Evolutionary conservation across 192 early-diverging fungal genomes (phyloP).

Genomic region (Gigaspora rosea): DNA sequence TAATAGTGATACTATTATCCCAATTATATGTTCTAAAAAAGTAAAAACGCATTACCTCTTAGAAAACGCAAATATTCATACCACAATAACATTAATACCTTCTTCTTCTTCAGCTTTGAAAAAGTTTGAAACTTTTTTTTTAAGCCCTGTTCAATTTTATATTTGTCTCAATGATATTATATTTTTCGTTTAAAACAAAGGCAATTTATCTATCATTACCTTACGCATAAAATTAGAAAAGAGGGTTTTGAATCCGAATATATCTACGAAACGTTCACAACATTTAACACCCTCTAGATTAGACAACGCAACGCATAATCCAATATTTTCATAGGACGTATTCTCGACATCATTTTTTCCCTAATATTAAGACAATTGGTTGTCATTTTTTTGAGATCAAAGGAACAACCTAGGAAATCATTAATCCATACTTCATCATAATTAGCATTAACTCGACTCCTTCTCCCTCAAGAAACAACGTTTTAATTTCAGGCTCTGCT

Average conservation of each 20-base stretch:
- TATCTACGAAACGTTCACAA: conserved; percentile 81
- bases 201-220: conserved; percentile 32
- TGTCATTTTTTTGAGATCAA: neutral
- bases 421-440: conserved; percentile 68
- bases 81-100: conserved; percentile 39
- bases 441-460: conserved; percentile 92
- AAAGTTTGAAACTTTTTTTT: conserved; percentile 78
- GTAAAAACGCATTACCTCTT: neutral
- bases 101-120: conserved; percentile 82
- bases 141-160: conserved; percentile 47
- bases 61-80: neutral
- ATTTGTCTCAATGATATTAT: neutral
- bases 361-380: conserved; percentile 31
- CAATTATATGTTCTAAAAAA: conserved; percentile 73
- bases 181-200: neutral
- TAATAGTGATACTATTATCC: conserved; percentile 82
- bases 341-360: conserved; percentile 77
- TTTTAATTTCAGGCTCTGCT: conserved; percentile 68
- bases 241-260: conserved; percentile 78
- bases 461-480: conserved; percentile 75
- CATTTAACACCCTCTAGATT: conserved; percentile 48
- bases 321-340: conserved; percentile 85
- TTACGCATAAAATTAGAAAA: conserved; percentile 86
- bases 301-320: conserved; percentile 73
- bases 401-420: neutral